phyloP scores from a whole-genome alignment of 176 grass and related monocot genomes.

The Juncus inflexus region DNA sequence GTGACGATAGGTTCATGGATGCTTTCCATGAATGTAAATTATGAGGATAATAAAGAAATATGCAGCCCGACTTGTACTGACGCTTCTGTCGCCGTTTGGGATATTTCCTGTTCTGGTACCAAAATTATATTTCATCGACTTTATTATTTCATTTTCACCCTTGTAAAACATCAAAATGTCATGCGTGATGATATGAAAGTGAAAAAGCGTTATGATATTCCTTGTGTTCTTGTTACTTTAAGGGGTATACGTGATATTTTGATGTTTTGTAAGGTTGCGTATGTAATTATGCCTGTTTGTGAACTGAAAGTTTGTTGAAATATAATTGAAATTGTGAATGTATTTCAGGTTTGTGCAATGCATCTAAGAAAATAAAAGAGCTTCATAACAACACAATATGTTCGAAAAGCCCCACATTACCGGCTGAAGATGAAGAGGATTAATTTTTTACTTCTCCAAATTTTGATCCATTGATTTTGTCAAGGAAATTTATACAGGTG shows the following conservation, averaged over 20 bases:
- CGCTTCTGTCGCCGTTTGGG: conserved; percentile 45
- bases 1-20: conserved; percentile 56
- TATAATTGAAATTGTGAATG: not conserved
- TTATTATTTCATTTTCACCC: not conserved
- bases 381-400: conserved; percentile 78
- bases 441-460: conserved; percentile 15
- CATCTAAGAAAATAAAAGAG: conserved; percentile 51
- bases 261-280: too few relatives aligned
- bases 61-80: conserved; percentile 37
- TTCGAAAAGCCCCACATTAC: conserved; percentile 74
- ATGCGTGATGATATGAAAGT: too few relatives aligned
- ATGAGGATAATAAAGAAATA: conserved; percentile 44
- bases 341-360: conserved; percentile 62
- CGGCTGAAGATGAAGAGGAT: conserved; percentile 71
- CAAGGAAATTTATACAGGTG: not conserved
- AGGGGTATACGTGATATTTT: too few relatives aligned
- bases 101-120: conserved; percentile 41
- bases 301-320: too few relatives aligned
- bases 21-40: conserved; percentile 46
- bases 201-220: too few relatives aligned
- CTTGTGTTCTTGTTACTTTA: too few relatives aligned
- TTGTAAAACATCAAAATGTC: too few relatives aligned
- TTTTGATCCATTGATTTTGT: conserved; percentile 13
- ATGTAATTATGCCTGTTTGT: too few relatives aligned
- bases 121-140: not conserved